These are phyloP conservation scores for Halophytophthora batemanensis DNA, from an alignment of 352 stramenopile genomes.

Conservation along the genomic window DNA sequence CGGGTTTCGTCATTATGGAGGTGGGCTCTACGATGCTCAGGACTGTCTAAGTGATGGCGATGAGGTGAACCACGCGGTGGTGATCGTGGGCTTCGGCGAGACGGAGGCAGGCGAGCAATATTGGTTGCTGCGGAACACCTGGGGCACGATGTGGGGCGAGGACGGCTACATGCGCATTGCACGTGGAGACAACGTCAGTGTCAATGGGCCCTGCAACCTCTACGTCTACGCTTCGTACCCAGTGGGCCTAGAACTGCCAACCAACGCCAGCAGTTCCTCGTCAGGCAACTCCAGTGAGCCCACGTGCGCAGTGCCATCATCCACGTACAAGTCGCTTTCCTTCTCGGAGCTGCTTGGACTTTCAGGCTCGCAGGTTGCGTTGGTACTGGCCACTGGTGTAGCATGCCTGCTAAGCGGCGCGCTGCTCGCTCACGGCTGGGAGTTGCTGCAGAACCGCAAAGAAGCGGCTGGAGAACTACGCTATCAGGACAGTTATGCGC, in stretches of 20 bases:
- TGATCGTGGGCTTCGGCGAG: slow-evolving; percentile 82
- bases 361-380: slow-evolving; percentile 27
- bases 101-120: slow-evolving; percentile 69
- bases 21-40: slow-evolving; percentile 81
- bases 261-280: slow-evolving; percentile 6
- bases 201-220: slow-evolving; percentile 66
- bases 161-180: slow-evolving; percentile 79
- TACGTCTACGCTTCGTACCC: slow-evolving; percentile 76
- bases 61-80: slow-evolving; percentile 86
- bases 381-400: slow-evolving; percentile 40
- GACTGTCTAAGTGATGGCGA: slow-evolving; percentile 75
- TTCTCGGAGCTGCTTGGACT: slow-evolving; percentile 37
- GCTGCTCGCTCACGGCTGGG: slow-evolving; percentile 38
- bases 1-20: slow-evolving; percentile 83
- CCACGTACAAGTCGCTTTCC: slow-evolving; percentile 38
- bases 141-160: slow-evolving; percentile 88
- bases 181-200: slow-evolving; percentile 27
- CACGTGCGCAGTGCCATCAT: slow-evolving; percentile 30
- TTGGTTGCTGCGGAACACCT: slow-evolving; percentile 90
- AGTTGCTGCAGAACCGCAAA: slow-evolving; percentile 42
- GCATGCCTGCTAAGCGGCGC: slow-evolving; percentile 35
- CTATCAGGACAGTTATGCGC: slow-evolving; percentile 58
- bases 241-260: slow-evolving; percentile 37
- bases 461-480: slow-evolving; percentile 32
- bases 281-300: slow-evolving; percentile 13